Base-by-base conservation (phyloP, 2,329 filamentous ascomycete genomes). In the Trichoderma guizhouense region DNA sequence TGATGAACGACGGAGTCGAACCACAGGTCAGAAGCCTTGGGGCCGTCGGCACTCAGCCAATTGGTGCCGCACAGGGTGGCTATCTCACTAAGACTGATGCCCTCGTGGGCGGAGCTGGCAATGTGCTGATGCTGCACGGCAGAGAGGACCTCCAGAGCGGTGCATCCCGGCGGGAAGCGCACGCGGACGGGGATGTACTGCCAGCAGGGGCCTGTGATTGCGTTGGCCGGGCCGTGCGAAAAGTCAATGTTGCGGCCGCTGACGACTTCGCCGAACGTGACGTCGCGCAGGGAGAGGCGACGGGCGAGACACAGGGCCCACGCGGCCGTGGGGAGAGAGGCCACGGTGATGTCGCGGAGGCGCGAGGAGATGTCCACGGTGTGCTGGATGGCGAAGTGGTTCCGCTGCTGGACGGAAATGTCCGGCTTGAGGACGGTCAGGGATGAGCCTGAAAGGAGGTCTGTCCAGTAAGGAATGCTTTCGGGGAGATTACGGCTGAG, bases 131-230 rank as follows among this genome's bases (percentile, higher is more conserved):
- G 81, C 78, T 90, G 87, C 24, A 90, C 83, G 71, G 83, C 79
- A 18, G 82, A 81, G 71, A 90, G 84, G 5, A 90, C 81, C 70
- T 89, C 86, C 2, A 83, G 73, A 0, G 81, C 43, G 18, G 84
- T 88, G 85, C 87, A 88, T 3, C 79, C 77, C 0, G 83, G 76
- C 3, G 82, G 80, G 76, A 92, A 88, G 32, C 81, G 81, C 15
- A 92, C 86, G 24, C 90, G 85, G 43, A 92, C 85, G 0, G 91
- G 90, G 1, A 91, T 84, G 76, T 91, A 90, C 75, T 92, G 90
- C 84, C 90, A 90, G 73, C 89, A 91, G 0, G 90, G 90, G 0
- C 91, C 91, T 60, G 88, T 84, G 61, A 91, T 87, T 68, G 82
- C 82, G 72, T 90, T 87, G 24, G 86, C 85, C 6, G 66, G 39